Percentiles rank a stretch among this genome's conserved stretches.
phyloP scores from a whole-genome alignment of 2,329 filamentous ascomycete species.

The Clonostachys sp. region DNA sequence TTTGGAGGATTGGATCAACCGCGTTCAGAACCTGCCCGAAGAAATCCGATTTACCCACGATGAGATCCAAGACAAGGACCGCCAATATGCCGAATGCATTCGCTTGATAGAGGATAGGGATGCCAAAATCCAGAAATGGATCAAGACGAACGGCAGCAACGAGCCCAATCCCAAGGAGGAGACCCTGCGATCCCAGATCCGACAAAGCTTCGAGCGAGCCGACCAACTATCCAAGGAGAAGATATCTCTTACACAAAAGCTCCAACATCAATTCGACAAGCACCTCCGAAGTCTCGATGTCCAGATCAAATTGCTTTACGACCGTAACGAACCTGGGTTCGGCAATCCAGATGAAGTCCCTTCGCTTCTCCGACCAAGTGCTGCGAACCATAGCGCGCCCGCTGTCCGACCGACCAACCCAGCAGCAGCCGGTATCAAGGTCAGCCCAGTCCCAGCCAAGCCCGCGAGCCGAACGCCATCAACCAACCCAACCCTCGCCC shows the following conservation, averaged over 20 bases:
- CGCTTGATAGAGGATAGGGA: conserved; percentile 69
- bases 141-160: conserved; percentile 71
- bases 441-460: conserved; percentile 15
- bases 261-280: conserved; percentile 55
- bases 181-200: conserved; percentile 58
- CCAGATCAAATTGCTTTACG: conserved; percentile 58
- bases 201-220: conserved; percentile 63
- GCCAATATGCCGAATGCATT: conserved; percentile 63
- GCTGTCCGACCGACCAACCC: conserved; percentile 36
- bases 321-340: conserved; percentile 57
- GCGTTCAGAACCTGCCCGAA: conserved; percentile 73
- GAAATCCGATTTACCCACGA: conserved; percentile 81
- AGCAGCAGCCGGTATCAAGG: conserved; percentile 19
- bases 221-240: conserved; percentile 74
- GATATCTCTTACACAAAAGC: conserved; percentile 62
- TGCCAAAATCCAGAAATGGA: conserved; percentile 73
- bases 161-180: conserved; percentile 73
- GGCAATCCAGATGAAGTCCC: conserved; percentile 59
- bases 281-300: conserved; percentile 58
- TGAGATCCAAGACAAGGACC: conserved; percentile 77
- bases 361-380: conserved; percentile 54
- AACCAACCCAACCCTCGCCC: conserved; percentile 30
- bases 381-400: conserved; percentile 42
- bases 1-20: conserved; percentile 74
- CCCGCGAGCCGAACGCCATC: conserved; percentile 18